Evolutionary conservation across 768 basidiomycete genomes (phyloP).

Genomic region (Mycena sanguinolenta): DNA sequence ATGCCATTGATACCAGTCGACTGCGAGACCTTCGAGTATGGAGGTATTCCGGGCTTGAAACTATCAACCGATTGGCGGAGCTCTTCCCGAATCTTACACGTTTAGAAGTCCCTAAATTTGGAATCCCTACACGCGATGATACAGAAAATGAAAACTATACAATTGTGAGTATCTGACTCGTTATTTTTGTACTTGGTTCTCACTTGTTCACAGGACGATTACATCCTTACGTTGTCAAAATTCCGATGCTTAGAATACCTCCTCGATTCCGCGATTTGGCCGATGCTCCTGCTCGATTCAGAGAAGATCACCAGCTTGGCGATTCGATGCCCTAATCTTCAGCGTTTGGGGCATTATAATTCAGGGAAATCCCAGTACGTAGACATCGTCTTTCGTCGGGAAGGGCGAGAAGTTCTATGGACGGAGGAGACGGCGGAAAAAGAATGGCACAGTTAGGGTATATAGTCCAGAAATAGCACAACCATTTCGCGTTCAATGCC

Average conservation of each 20-base stretch:
- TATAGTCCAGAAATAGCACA: too few species aligned
- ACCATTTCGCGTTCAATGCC: too few species aligned
- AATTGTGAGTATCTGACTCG: constrained; percentile 25
- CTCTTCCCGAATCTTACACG: constrained; percentile 38
- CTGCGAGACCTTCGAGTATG: constrained; percentile 42
- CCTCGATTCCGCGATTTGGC: constrained; percentile 40
- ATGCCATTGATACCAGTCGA: constrained; percentile 35
- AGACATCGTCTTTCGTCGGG: constrained; percentile 35
- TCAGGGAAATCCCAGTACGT: constrained; percentile 11
- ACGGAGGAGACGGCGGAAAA: constrained; percentile 12
- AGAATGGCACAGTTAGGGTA: constrained; percentile 9
- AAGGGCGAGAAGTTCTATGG: constrained; percentile 31
- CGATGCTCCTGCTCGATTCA: constrained; percentile 14
- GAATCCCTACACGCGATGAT: constrained; percentile 29
- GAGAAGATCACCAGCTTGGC: constrained; percentile 32
- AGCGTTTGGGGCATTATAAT: constrained; percentile 33
- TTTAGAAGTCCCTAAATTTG: constrained; percentile 41
- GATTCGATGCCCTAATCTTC: constrained; percentile 29
- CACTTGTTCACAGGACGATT: constrained; percentile 38
- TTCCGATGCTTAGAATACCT: constrained; percentile 35
- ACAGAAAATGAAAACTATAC: constrained; percentile 23
- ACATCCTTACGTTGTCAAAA: constrained; percentile 38
- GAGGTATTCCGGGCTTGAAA: constrained; percentile 39
- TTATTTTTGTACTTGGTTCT: not conserved
- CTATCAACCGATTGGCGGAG: constrained; percentile 34